A percentile compares a stretch with the other conserved stretches of the same genome.
phyloP scores from a whole-genome alignment of 1,284 basidiomycete genomes.

The Anthracocystis setariae region DNA sequence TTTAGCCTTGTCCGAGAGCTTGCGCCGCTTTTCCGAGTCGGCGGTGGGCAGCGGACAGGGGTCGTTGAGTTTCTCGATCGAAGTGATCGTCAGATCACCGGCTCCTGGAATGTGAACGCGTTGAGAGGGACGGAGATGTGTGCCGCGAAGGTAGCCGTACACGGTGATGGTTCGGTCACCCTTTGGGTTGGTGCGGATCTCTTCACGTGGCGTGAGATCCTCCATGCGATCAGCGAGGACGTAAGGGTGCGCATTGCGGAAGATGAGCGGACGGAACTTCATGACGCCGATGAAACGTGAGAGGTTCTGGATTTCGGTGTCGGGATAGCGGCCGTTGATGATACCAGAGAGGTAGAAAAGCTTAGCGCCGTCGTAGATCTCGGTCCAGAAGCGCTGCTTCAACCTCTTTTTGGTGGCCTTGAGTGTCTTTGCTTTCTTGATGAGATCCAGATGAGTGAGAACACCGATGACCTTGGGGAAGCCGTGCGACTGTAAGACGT shows the following conservation, averaged over 20 bases:
- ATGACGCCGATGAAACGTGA: slow-evolving; percentile 92
- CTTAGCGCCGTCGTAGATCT: slow-evolving; percentile 98
- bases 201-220: slow-evolving; percentile 90
- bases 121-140: slow-evolving; percentile 74
- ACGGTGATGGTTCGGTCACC: slow-evolving; percentile 89
- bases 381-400: slow-evolving; percentile 99
- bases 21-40: slow-evolving; percentile 90
- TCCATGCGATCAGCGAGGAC: slow-evolving; percentile 95
- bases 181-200: slow-evolving; percentile 83
- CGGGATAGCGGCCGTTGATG: slow-evolving; percentile 96
- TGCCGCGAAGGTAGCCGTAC: slow-evolving; percentile 86
- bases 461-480: slow-evolving; percentile 98
- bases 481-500: slow-evolving; percentile 94
- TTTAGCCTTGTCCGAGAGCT: slow-evolving; percentile 94
- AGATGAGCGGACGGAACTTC: slow-evolving; percentile 97
- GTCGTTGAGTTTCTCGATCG: slow-evolving; percentile 82
- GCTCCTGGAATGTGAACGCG: slow-evolving; percentile 92
- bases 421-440: slow-evolving; percentile 89
- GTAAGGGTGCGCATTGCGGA: slow-evolving; percentile 94
- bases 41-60: slow-evolving; percentile 93
- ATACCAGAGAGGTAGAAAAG: slow-evolving; percentile 98
- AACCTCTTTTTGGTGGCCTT: slow-evolving; percentile 92
- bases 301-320: slow-evolving; percentile 94
- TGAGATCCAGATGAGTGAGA: slow-evolving; percentile 94
- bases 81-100: slow-evolving; percentile 80